These are phyloP conservation scores for Lyophyllum decastes DNA, from an alignment of 768 basidiomycete genomes.

Conservation along the genomic window DNA sequence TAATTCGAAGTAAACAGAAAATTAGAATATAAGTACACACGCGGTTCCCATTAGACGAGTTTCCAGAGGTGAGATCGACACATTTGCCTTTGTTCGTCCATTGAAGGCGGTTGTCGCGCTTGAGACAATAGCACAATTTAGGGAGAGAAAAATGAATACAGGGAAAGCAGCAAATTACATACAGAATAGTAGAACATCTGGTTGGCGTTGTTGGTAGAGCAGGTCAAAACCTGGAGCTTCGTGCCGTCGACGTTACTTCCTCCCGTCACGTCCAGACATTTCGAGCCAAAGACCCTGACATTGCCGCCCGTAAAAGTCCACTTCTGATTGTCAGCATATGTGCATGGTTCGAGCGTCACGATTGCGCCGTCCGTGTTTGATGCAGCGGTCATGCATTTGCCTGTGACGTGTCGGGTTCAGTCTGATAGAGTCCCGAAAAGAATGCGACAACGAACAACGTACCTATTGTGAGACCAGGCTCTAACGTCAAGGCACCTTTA, in stretches of 20 bases:
- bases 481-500: conserved; percentile 41
- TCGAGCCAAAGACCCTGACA: conserved; percentile 46
- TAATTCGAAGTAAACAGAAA: neutral
- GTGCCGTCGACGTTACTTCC: conserved; percentile 44
- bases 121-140: too few species aligned
- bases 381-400: conserved; percentile 54
- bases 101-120: conserved; percentile 37
- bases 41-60: conserved; percentile 37
- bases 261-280: conserved; percentile 49
- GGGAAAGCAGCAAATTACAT: conserved; percentile 9
- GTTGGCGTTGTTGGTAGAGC: conserved; percentile 38
- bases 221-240: conserved; percentile 54
- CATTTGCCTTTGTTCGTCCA: conserved; percentile 55
- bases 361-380: conserved; percentile 49
- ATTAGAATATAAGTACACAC: conserved; percentile 27
- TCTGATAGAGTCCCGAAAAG: conserved; percentile 1
- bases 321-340: conserved; percentile 43
- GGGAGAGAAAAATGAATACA: neutral
- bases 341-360: conserved; percentile 50
- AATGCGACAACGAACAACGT: conserved; percentile 11
- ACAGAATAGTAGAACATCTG: conserved; percentile 52
- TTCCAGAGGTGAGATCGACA: conserved; percentile 47
- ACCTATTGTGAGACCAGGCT: conserved; percentile 46
- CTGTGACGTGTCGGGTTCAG: conserved; percentile 24
- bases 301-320: conserved; percentile 51